Evolutionary conservation across 2,329 filamentous ascomycete species (phyloP), one percentile per base, ranked within the genome.

Genomic region (Magnaporthales sp.): DNA sequence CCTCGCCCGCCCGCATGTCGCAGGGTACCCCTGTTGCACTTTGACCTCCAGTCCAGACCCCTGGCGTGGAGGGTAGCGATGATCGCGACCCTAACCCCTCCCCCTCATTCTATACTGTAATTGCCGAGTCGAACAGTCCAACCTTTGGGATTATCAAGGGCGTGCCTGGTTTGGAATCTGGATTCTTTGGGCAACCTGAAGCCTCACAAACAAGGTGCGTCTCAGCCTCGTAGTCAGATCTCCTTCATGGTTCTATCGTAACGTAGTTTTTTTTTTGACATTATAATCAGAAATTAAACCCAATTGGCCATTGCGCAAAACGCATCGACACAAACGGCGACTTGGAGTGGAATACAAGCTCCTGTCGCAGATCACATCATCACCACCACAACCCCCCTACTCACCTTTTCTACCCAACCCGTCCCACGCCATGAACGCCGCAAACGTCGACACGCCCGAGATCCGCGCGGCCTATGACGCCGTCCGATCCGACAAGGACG

Each of bases 401-500:
- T 30, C 54, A 22, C 27, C 6, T 22, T 11, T n/a, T 32, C 51
- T n/a, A 32, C 24, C 26, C 31, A n/a, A 3, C 38, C 46, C 9
- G 5, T 7, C 32, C 22, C 30, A 31, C 63, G 51, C 26, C 24
- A 64, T 64, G 63, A 64, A 64, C 63, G 15, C 24, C 85, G 87
- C 84, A 69, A 83, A 83, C 72, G 77, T 81, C 74, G 79, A 86
- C 74, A 75, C 81, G 67, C 81, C 86, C 74, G 87, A 89, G 61
- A 84, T 90, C 72, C 78, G 81, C 66, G 80, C 83, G 66, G 88
- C 88, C 70, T 90, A 90, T 81, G 85, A 89, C 30, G 84, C 85
- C 68, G 87, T 90, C 67, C 87, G 87, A 68, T 85, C 81, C 70
- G 87, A 90, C 81, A 89, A 88, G 75, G 83, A 88, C 68, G 77